Evolutionary conservation across 2,329 filamentous ascomycete species (phyloP).

Genomic region (Colletotrichum incanum): DNA sequence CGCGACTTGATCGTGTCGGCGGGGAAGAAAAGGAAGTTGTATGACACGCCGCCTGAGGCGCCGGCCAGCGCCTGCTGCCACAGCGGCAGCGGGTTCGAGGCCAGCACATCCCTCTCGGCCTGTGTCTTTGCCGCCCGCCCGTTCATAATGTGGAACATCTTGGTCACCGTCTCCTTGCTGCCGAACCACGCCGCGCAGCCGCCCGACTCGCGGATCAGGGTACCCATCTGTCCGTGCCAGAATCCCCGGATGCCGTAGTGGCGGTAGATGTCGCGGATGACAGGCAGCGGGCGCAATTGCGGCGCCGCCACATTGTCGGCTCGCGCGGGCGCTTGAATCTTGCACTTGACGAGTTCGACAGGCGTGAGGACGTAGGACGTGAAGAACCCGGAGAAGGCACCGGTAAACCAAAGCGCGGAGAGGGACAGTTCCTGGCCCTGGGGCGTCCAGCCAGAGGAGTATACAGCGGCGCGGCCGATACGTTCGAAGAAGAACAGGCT

Average conservation of each 20-base stretch:
- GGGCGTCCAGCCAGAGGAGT: slow-evolving; percentile 64
- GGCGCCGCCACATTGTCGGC: slow-evolving; percentile 59
- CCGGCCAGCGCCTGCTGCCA: slow-evolving; percentile 92
- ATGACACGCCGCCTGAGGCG: slow-evolving; percentile 89
- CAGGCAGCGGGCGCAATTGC: slow-evolving; percentile 75
- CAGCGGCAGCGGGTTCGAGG: slow-evolving; percentile 75
- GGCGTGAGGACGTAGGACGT: slow-evolving; percentile 94
- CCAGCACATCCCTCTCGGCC: slow-evolving; percentile 58
- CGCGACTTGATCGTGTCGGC: slow-evolving; percentile 98
- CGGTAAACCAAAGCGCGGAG: slow-evolving; percentile 82
- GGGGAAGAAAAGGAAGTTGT: slow-evolving; percentile 98
- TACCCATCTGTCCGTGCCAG: slow-evolving; percentile 96
- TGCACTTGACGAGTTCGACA: slow-evolving; percentile 98
- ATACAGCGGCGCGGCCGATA: slow-evolving; percentile 78
- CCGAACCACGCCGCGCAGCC: slow-evolving; percentile 97
- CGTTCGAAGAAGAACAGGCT: slow-evolving; percentile 94
- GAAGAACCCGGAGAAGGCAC: slow-evolving; percentile 88
- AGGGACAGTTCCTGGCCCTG: slow-evolving; percentile 78
- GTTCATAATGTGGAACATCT: slow-evolving; percentile 76
- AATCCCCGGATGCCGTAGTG: slow-evolving; percentile 89
- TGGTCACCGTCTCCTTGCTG: slow-evolving; percentile 84
- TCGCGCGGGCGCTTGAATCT: slow-evolving; percentile 85
- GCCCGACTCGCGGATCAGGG: slow-evolving; percentile 92
- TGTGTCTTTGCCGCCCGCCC: slow-evolving; percentile 58
- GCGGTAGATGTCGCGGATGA: slow-evolving; percentile 85